phyloP scores from a whole-genome alignment of 768 basidiomycete genomes.

The Naganishia onofrii region DNA sequence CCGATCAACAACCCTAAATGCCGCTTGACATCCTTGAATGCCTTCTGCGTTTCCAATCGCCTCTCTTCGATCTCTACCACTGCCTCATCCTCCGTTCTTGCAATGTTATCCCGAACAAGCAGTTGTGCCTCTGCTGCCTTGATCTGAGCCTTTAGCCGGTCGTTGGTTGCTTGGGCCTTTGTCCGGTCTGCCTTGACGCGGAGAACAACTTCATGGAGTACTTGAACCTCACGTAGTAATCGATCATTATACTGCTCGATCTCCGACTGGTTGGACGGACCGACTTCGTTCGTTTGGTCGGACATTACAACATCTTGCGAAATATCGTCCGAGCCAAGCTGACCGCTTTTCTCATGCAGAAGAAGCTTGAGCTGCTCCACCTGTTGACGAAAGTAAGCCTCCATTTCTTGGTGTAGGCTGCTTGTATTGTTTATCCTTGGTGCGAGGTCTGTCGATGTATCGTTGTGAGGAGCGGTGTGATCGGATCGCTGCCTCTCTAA shows the following conservation, averaged over 20 bases:
- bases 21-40: constrained; percentile 29
- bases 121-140: not conserved
- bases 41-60: constrained; percentile 15
- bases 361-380: constrained; percentile 3
- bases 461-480: not conserved
- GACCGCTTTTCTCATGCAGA: not conserved
- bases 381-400: constrained; percentile 8
- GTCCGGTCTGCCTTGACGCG: constrained; percentile 7
- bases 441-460: not conserved
- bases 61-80: constrained; percentile 3
- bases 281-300: not conserved
- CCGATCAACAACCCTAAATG: constrained; percentile 25
- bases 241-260: constrained; percentile 9
- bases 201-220: constrained; percentile 7
- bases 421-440: constrained; percentile 1
- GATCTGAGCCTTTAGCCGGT: not conserved
- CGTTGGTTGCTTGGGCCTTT: not conserved
- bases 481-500: not conserved
- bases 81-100: constrained; percentile 3
- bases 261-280: not conserved
- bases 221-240: not conserved
- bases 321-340: constrained; percentile 1
- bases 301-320: not conserved
- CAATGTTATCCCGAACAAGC: not conserved
- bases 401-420: constrained; percentile 24